A percentile compares a stretch with the other conserved stretches of the same genome.
Conservation (phyloP, 1,284 basidiomycete genomes). For the Anthracocystis setariae region DNA sequence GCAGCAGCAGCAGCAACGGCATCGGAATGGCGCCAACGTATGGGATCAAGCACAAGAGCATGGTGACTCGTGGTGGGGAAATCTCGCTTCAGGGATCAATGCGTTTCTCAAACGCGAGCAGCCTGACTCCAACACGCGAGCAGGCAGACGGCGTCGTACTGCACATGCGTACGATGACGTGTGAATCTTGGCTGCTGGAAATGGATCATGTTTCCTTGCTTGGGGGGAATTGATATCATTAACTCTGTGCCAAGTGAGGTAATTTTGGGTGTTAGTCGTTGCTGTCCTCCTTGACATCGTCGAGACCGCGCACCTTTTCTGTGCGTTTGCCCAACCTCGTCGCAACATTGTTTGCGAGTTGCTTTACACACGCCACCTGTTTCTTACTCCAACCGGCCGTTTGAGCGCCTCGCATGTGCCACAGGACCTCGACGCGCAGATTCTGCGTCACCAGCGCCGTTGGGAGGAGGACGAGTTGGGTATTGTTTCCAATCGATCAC, state of each 20-base stretch:
- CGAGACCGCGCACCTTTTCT: conserved; percentile 17
- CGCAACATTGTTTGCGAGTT: conserved; percentile 7
- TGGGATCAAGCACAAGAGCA: conserved; percentile 8
- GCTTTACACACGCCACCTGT: conserved; percentile 15
- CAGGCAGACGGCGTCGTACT: not conserved
- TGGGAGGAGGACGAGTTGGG: conserved; percentile 27
- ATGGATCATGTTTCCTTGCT: too few relatives aligned
- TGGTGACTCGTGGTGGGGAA: conserved; percentile 32
- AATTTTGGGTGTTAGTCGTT: conserved; percentile 4
- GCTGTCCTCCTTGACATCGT: conserved; percentile 22
- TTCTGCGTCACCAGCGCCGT: conserved; percentile 27
- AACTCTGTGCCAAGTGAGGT: too few relatives aligned
- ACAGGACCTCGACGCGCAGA: conserved; percentile 27
- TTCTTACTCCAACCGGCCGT: conserved; percentile 31
- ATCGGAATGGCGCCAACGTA: not conserved
- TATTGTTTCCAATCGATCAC: conserved; percentile 24
- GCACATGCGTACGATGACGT: not conserved
- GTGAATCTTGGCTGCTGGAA: too few relatives aligned
- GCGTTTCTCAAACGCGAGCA: conserved; percentile 36
- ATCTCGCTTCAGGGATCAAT: conserved; percentile 24
- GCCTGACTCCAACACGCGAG: conserved; percentile 3
- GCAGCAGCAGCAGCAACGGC: conserved; percentile 3
- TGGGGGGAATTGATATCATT: too few relatives aligned
- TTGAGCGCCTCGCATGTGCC: conserved; percentile 39
- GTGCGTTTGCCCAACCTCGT: conserved; percentile 9